Evolutionary conservation across 2,329 filamentous ascomycete genomes (phyloP).

Genomic region (Metarhizium album): DNA sequence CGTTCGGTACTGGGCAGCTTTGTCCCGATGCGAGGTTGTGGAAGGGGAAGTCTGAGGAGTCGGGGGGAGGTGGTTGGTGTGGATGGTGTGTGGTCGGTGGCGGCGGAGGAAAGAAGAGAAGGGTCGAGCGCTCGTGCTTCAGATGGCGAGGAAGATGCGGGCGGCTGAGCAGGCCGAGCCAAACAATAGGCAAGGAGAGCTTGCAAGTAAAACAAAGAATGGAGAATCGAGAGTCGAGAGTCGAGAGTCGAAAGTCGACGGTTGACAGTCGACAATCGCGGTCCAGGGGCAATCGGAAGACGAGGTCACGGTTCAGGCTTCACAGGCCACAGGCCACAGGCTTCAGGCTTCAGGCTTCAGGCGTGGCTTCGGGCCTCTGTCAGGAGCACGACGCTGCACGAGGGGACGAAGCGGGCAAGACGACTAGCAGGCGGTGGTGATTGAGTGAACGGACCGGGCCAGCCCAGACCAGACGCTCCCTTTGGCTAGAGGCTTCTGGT

Average conservation of each 20-base stretch:
- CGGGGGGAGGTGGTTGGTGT: background rate
- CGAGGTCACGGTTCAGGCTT: background rate
- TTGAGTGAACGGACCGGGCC: too few species aligned
- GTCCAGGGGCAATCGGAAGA: background rate
- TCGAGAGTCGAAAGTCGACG: background rate
- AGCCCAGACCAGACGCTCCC: too few species aligned
- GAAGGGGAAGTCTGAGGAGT: background rate
- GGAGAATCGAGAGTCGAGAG: background rate
- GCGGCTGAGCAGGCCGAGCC: background rate
- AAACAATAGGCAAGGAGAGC: background rate
- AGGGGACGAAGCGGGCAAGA: too few species aligned
- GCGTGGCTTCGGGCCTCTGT: background rate
- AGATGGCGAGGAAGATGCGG: slow-evolving; percentile 1
- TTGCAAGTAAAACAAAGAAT: background rate
- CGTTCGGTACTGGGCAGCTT: background rate
- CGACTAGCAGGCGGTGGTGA: too few species aligned
- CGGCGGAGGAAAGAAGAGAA: slow-evolving; percentile 6
- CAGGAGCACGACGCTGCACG: too few species aligned
- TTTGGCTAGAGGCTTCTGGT: too few species aligned
- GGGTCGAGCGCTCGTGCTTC: slow-evolving; percentile 14
- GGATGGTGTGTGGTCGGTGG: slow-evolving; percentile 1
- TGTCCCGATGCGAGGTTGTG: slow-evolving; percentile 5
- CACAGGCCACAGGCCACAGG: too few species aligned
- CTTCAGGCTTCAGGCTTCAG: too few species aligned
- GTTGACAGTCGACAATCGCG: background rate